phyloP scores from a whole-genome alignment of 306 rosid genomes.

The Sphenostylis stenocarpa region DNA sequence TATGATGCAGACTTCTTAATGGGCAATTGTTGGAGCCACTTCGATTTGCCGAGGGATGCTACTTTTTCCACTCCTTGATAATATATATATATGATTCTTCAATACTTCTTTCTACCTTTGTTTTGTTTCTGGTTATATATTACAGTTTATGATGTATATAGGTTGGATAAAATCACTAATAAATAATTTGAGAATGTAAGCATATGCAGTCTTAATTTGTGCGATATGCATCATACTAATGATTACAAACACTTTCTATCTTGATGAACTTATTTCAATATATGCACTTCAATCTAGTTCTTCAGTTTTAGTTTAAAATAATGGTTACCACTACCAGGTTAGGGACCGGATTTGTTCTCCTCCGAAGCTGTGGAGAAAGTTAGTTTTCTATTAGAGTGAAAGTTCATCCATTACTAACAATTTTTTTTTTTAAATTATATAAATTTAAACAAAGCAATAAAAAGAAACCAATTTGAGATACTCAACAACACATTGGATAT shows the following conservation, averaged over 20 bases:
- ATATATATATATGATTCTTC: conserved; percentile 12
- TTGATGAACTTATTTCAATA: not conserved
- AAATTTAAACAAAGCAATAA: no score
- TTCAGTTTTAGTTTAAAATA: not conserved
- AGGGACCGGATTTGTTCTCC: not conserved
- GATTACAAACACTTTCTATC: not conserved
- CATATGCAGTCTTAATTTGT: conserved; percentile 9
- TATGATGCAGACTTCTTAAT: conserved; percentile 48
- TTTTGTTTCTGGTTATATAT: not conserved
- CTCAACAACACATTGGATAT: no score
- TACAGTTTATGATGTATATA: conserved; percentile 43
- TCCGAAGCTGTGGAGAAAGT: not conserved
- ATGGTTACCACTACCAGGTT: no score
- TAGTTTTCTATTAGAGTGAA: no score
- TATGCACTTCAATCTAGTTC: not conserved
- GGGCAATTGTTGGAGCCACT: conserved; percentile 62
- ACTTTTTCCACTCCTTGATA: conserved; percentile 51
- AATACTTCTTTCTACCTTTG: conserved; percentile 23
- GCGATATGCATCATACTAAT: not conserved
- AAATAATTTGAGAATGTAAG: conserved; percentile 36
- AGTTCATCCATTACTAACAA: no score
- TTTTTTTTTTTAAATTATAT: no score
- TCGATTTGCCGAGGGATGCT: conserved; percentile 63
- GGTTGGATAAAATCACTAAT: conserved; percentile 9
- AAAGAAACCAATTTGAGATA: no score